These are phyloP conservation scores for Lepraria neglecta DNA, from an alignment of 495 filamentous ascomycete species.

Conservation along the genomic window DNA sequence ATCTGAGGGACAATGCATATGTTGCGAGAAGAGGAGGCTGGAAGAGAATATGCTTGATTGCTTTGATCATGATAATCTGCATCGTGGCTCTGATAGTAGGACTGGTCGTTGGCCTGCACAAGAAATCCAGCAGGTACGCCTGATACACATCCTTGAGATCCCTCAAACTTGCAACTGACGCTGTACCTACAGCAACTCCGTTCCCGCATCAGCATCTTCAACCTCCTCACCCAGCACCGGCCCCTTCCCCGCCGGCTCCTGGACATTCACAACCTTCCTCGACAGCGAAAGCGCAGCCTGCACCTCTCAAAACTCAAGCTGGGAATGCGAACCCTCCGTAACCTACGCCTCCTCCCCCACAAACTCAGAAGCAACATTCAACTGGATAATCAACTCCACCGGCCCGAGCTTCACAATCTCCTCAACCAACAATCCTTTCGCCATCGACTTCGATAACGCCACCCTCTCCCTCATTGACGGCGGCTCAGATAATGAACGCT, in stretches of 20 bases:
- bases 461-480: constrained; percentile 35
- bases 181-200: constrained; percentile 10
- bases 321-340: constrained; percentile 50
- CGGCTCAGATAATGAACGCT: constrained; percentile 39
- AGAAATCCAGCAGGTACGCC: constrained; percentile 26
- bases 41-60: constrained; percentile 33
- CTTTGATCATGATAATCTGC: constrained; percentile 30
- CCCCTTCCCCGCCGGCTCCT: constrained; percentile 50
- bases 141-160: neutral
- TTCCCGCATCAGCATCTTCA: constrained; percentile 14
- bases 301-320: constrained; percentile 43
- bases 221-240: constrained; percentile 13
- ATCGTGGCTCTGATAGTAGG: constrained; percentile 41
- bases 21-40: constrained; percentile 37
- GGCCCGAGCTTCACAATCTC: constrained; percentile 34
- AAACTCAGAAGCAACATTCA: constrained; percentile 42
- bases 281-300: constrained; percentile 43
- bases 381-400: constrained; percentile 47
- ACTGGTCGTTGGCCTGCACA: constrained; percentile 40
- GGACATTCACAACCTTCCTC: constrained; percentile 50
- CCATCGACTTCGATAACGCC: constrained; percentile 39
- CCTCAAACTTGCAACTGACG: neutral
- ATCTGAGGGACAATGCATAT: constrained; percentile 28
- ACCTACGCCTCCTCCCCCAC: constrained; percentile 36
- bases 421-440: constrained; percentile 45